Conservation (phyloP, 805 yeast genomes). For the Yarrowia alimentaria region DNA sequence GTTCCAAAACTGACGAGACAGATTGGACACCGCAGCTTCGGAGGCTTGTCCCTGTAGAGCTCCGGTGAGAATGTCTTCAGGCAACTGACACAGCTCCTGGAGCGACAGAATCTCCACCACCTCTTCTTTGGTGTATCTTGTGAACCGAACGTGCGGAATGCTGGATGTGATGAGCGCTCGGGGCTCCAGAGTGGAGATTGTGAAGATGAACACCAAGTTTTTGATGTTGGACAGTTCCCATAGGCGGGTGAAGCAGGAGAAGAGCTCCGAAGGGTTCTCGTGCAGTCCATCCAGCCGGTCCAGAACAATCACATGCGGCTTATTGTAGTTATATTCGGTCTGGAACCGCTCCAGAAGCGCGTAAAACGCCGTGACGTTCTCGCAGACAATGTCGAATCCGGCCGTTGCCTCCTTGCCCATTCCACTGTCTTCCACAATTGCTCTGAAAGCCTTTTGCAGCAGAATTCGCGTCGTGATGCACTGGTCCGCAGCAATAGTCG, state of each 20-base stretch:
- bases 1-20: conserved; percentile 41
- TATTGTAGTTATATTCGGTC: conserved; percentile 38
- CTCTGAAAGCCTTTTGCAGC: conserved; percentile 47
- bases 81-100: conserved; percentile 35
- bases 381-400: conserved; percentile 40
- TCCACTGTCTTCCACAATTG: conserved; percentile 44
- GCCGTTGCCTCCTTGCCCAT: conserved; percentile 33
- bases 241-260: conserved; percentile 45
- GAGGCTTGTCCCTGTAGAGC: background rate
- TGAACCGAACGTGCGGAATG: conserved; percentile 48
- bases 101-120: conserved; percentile 41
- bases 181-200: conserved; percentile 49
- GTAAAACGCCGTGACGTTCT: conserved; percentile 47
- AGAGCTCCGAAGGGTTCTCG: conserved; percentile 45
- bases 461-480: conserved; percentile 49
- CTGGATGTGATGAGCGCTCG: conserved; percentile 42
- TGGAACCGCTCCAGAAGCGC: conserved; percentile 43
- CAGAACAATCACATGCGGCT: conserved; percentile 49
- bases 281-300: conserved; percentile 52
- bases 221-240: conserved; percentile 44
- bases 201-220: conserved; percentile 45
- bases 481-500: conserved; percentile 50
- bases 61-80: conserved; percentile 30
- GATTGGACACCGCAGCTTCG: too few relatives aligned
- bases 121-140: conserved; percentile 45